Base-by-base conservation (phyloP, 805 yeast species). In the Saturnispora besseyi region DNA sequence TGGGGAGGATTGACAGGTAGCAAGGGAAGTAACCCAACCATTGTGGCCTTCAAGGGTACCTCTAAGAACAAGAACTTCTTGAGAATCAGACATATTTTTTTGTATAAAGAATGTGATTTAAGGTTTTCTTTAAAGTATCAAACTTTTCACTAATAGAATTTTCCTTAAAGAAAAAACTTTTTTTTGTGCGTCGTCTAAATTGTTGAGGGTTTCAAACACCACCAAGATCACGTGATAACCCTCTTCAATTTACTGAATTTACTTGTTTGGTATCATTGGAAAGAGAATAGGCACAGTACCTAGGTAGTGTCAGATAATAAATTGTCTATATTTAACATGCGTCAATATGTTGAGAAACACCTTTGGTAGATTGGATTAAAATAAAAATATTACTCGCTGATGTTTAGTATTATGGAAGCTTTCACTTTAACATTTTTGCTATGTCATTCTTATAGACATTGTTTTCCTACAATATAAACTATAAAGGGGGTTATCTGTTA, bases 41-140 rank as follows among this genome's bases (percentile, higher is more conserved):
- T 79, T 81, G 83, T 83, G 88, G 70, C 88, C 78, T 80, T 91
- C 97, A 74, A 93, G 85, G 83, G 98, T 87, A 75, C 98, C 99
- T 84, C 98, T 90, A 75, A 93, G 87, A 76, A 91, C 96, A 80
- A 91, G 82, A 83, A 90, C 95, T 87, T 90, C 97, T 76, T 80
- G 84, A 53, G 58, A 61, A 68, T 79, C 80, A 75, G 89, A 78
- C 90, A 84, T 84, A 13, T 40, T 37, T 46, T 29, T 12, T 24
- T 31, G 24, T 36, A 15, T 36, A 15, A 18, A 18, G 24, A 36
- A 10, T 22, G 18, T 9, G 7, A 8, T 36, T 13, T 18, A 26
- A 26, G 29, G 29, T 18, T 15, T 36, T 15, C 6, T 22, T 13
- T n/a, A 15, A 13, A 30, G 41, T 12, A 11, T 18, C 12, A 32